phyloP scores from a whole-genome alignment of 306 rosid species.

The Adenanthera pavonina region DNA sequence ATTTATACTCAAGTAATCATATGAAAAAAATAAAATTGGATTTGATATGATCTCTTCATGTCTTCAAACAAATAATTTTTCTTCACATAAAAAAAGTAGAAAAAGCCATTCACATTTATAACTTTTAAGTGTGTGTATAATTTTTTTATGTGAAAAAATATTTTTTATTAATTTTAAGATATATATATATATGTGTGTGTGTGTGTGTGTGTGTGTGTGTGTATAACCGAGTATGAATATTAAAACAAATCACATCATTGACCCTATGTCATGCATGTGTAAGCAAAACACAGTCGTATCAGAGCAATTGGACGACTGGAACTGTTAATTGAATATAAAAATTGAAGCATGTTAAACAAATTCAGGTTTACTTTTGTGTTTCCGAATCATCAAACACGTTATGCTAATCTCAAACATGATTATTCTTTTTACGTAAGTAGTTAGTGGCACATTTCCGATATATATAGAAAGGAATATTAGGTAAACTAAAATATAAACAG shows the following conservation, averaged over 20 bases:
- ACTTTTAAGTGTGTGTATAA: too few species aligned
- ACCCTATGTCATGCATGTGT: not conserved
- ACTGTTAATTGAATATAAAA: not conserved
- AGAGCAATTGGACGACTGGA: not conserved
- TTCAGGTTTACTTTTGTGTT: not conserved
- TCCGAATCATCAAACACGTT: conserved; percentile 20
- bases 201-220: too few species aligned
- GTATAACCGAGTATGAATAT: too few species aligned
- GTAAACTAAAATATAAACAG: not conserved
- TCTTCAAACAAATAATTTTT: not conserved
- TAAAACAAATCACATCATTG: not conserved
- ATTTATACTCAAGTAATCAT: not conserved
- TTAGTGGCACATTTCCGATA: not conserved
- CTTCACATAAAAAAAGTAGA: too few species aligned
- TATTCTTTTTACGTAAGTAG: not conserved
- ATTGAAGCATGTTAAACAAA: not conserved
- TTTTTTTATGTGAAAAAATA: not conserved
- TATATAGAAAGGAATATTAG: not conserved
- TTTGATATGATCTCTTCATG: not conserved
- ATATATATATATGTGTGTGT: too few species aligned
- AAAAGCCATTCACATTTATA: too few species aligned
- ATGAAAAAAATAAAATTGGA: not conserved
- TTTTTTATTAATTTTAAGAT: too few species aligned
- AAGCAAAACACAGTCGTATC: not conserved
- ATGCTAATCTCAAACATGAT: conserved; percentile 10